Percentiles rank a stretch among this genome's conserved stretches.
Evolutionary conservation across 176 grass and related monocot species (phyloP).

Genomic region (Oryza nivara): DNA sequence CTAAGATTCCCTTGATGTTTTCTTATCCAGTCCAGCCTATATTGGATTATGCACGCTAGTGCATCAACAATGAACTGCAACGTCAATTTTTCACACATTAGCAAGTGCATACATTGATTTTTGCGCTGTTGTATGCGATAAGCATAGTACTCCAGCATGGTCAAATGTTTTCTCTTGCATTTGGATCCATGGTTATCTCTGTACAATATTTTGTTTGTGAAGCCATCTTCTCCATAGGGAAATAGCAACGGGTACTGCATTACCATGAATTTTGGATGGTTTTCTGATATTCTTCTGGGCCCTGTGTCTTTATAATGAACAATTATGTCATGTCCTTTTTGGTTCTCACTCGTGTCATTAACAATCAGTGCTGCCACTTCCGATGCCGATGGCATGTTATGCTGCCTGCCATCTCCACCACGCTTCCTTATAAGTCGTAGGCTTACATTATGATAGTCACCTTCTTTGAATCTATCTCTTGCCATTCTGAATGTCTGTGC

Average conservation of each 20-base stretch:
- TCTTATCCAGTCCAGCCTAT: no score
- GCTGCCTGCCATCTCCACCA: not conserved
- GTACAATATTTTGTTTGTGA: no score
- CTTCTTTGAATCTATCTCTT: constrained; percentile 39
- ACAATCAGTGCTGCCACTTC: constrained; percentile 37
- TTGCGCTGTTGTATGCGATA: no score
- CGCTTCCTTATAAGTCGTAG: constrained; percentile 18
- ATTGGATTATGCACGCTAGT: no score
- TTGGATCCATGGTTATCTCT: no score
- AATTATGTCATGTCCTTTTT: constrained; percentile 27
- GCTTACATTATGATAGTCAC: not conserved
- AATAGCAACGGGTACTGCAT: constrained; percentile 36
- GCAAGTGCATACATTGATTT: no score
- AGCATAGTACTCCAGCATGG: no score
- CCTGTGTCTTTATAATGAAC: constrained; percentile 1
- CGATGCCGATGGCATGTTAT: constrained; percentile 24
- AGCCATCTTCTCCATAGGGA: constrained; percentile 40
- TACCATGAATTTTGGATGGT: constrained; percentile 38
- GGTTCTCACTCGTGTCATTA: not conserved
- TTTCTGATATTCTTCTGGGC: constrained; percentile 26
- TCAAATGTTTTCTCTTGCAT: no score
- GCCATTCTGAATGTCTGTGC: constrained; percentile 44
- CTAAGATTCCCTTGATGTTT: no score
- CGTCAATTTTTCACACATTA: no score
- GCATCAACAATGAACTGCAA: no score